Evolutionary conservation across 768 basidiomycete genomes (phyloP).

Genomic region (Nidularia sp.): DNA sequence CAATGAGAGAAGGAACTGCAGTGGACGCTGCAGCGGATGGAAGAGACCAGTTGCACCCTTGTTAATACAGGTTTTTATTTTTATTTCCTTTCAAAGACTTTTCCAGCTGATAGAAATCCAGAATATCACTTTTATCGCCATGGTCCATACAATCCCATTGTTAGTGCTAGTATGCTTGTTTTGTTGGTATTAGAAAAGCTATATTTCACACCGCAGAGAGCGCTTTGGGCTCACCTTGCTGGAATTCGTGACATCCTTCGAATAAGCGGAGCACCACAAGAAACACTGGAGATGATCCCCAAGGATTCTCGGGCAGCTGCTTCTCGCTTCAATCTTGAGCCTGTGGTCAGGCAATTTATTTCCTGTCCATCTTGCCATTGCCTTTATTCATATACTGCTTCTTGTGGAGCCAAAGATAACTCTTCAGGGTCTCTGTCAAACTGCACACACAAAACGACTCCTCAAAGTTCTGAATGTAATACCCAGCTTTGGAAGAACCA

Average conservation of each 20-base stretch:
- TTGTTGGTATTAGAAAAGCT: constrained; percentile 14
- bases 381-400: constrained; percentile 9
- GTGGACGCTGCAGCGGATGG: constrained; percentile 10
- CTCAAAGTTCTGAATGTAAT: constrained; percentile 9
- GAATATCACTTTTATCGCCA: constrained; percentile 5
- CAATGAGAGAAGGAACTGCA: constrained; percentile 10
- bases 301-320: constrained; percentile 15
- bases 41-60: not conserved
- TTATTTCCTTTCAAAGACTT: not conserved
- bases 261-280: not conserved
- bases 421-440: not conserved
- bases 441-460: constrained; percentile 6
- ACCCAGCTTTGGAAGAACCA: constrained; percentile 11
- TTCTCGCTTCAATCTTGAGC: constrained; percentile 14
- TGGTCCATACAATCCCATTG: constrained; percentile 2
- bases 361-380: constrained; percentile 18
- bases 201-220: constrained; percentile 13
- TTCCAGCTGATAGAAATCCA: not conserved
- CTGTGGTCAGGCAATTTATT: constrained; percentile 11
- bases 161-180: constrained; percentile 1
- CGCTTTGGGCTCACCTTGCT: constrained; percentile 12
- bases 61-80: constrained; percentile 10
- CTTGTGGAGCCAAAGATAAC: not conserved
- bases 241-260: constrained; percentile 12
- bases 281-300: constrained; percentile 5